Base-by-base conservation (phyloP, 257 asterid genomes). In the Jaltomata sinuosa region DNA sequence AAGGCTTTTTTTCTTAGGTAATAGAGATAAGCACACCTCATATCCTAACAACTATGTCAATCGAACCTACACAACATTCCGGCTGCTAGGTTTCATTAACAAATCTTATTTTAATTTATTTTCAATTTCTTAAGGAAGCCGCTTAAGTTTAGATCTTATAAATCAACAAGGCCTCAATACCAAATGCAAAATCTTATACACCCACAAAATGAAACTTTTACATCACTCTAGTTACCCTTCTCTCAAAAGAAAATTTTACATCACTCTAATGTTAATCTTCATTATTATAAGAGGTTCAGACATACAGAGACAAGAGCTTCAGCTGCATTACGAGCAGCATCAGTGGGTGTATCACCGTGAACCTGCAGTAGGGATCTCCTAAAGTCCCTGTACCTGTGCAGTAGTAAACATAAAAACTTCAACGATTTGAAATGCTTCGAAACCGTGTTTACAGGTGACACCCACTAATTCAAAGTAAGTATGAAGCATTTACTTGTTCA, bases 311-410 rank as follows among this genome's bases (percentile, higher is more conserved):
- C 84, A 25, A 96, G 96, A 54, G 95, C 91, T 86, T 93, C 98
- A 10, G 95, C 95, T 87, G 99, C 95, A 89, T 88, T 93, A 84
- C 87, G 68, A 50, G 97, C 96, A 86, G 90, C 92, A 85, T 89
- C 97, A 32, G 85, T 83, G 83, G 95, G 89, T 84, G 79, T 65
- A 83, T 93, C 93, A 36, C 87, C 93, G 34, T 91, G 87, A 87
- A 89, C 93, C 87, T 92, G 95, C 88, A 92, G 97, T 53, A 96
- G 98, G 65, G 91, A 91, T 88, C 92, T 91, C 88, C 95, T 91
- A 84, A 93, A 96, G 87, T 94, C 97, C 84, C 97, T 90, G 80
- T 93, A 96, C 93, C 99, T 96, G 97, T 84, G 83, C 80, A 88
- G 59, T 87, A 85, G 55, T 45, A 72, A 68, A 67, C 34, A 22